A percentile compares a stretch with the other conserved stretches of the same genome.
These are phyloP conservation scores for thale cress (Arabidopsis thaliana) DNA, from an alignment of 345 rosid genomes.

Conservation along the genomic window TAIR10.1 NC_003075.7:944001-944500, in stretches of 20 bases:
- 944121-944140: constrained; percentile 33
- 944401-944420: constrained; percentile 34
- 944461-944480: constrained; percentile 47
- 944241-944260: not conserved
- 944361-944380: not conserved
- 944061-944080: constrained; percentile 69
- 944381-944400: constrained; percentile 4
- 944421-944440: not conserved
- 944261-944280: not conserved
- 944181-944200: not conserved
- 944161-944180: constrained; percentile 14
- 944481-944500: constrained; percentile 39
- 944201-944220: constrained; percentile 10
- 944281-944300: not conserved
- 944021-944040: constrained; percentile 12
- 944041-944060: constrained; percentile 81
- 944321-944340: not conserved
- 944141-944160: constrained; percentile 18
- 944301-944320: not conserved
- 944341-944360: constrained; percentile 20
- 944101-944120: constrained; percentile 16
- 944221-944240: constrained; percentile 17
- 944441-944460: constrained; percentile 40
- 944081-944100: constrained; percentile 49
- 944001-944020: not conserved